These are phyloP conservation scores for Castanea mollissima DNA, from an alignment of 306 rosid species.

Conservation along the genomic window DNA sequence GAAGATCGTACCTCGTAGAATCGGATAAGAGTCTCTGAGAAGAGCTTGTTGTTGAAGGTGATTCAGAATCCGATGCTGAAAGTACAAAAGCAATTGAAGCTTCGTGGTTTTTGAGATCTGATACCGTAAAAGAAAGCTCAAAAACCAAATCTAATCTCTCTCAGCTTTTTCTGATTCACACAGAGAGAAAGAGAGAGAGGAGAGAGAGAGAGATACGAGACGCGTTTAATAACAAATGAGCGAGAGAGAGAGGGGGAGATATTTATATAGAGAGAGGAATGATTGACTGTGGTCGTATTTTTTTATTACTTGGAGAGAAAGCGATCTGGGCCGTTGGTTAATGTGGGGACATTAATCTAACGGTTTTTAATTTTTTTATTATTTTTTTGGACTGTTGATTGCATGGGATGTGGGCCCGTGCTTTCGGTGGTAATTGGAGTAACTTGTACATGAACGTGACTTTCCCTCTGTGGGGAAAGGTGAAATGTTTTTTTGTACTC, in stretches of 20 bases:
- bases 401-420: neutral
- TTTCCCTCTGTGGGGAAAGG: neutral
- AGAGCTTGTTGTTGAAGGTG: neutral
- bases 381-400: neutral
- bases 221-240: neutral
- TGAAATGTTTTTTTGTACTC: too few species aligned
- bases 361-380: neutral
- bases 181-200: neutral
- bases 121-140: neutral
- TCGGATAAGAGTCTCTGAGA: conserved; percentile 9
- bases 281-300: too few species aligned
- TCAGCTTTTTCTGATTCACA: conserved; percentile 12
- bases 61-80: conserved; percentile 2
- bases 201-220: conserved; percentile 6
- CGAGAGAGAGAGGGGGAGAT: neutral
- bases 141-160: neutral
- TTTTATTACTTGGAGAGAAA: too few species aligned
- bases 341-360: neutral
- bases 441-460: conserved; percentile 21
- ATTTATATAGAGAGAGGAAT: neutral
- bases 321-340: neutral
- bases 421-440: conserved; percentile 6
- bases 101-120: conserved; percentile 20
- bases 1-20: conserved; percentile 11
- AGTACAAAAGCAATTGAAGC: conserved; percentile 19